Evolutionary conservation across 371 early-diverging fungal genomes (phyloP), one percentile per base, ranked within the genome.

Genomic region (Mycotypha africana): DNA sequence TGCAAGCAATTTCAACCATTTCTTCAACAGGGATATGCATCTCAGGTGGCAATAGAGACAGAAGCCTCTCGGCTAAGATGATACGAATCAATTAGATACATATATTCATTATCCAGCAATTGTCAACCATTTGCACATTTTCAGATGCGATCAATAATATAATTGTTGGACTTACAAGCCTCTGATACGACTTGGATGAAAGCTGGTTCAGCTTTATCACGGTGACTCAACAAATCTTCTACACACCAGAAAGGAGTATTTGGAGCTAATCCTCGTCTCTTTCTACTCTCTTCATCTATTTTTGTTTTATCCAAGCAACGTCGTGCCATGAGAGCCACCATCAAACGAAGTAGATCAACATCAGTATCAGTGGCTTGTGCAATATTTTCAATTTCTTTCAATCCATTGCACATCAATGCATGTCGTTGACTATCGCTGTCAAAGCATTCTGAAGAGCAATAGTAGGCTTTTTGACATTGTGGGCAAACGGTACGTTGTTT

Each of bases 361-460:
- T 78, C 77, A 14, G 77, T 74, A 37, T 69, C 65, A 38, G 79
- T 70, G 10, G 68, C 62, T 10, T 47, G 41, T 7, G 69, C 74
- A 47, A 84, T 79, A 10, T 60, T 58, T 24, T 69, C 64, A 28
- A 71, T 45, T 41, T 76, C 62, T 1, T 52, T 57, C 52, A 81
- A 35, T 6, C 72, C 57, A 2, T 49, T 49, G 58, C 86, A 85
- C 37, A 76, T 74, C 23, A 69, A 49, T 9, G 38, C 40, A 59
- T 85, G 86, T 2, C 39, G 11, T 4, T 41, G 44, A 16, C 58
- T 57, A 42, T 82, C 78, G 3, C 49, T 55, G 32, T 62, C 56
- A 35, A 67, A 55, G 58, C 86, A 86, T 6, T 28, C 50, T 20
- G 77, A 46, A 6, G 82, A 79, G 62, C 86, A 86, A 54, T 86